Evolutionary conservation across 257 asterid genomes (phyloP).

Genomic region (Phtheirospermum japonicum): DNA sequence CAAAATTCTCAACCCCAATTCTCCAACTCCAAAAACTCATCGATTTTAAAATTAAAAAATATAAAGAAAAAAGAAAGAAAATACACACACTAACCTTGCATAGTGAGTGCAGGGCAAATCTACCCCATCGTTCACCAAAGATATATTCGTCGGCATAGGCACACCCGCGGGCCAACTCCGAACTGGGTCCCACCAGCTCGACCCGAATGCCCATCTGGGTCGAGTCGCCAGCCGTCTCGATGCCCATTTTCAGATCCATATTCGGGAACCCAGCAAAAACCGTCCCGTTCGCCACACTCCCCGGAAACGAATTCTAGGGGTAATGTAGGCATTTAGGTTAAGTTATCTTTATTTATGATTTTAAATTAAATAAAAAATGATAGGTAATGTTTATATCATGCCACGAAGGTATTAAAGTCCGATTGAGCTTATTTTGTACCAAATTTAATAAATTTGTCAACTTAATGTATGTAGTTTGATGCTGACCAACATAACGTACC

Average conservation of each 20-base stretch:
- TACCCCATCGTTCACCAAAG: conserved; percentile 77
- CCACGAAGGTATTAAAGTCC: no score
- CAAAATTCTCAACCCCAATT: no score
- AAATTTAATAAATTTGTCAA: no score
- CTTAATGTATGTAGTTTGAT: no score
- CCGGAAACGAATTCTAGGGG: conserved; percentile 60
- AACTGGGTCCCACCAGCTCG: conserved; percentile 75
- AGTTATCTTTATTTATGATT: no score
- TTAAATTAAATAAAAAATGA: no score
- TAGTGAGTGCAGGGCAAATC: conserved; percentile 56
- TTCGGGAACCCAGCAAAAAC: conserved; percentile 73
- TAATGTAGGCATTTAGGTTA: no score
- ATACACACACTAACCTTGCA: conserved; percentile 48
- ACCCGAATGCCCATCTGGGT: conserved; percentile 71
- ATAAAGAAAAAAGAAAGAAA: neutral
- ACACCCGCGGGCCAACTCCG: conserved; percentile 59
- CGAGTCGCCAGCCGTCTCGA: conserved; percentile 88
- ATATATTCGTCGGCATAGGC: conserved; percentile 73
- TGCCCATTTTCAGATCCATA: conserved; percentile 80
- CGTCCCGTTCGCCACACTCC: conserved; percentile 70
- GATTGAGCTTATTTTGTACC: no score
- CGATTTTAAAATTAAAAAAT: no score
- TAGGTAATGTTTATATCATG: no score
- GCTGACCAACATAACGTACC: no score
- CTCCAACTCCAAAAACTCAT: neutral